Evolutionary conservation across 176 grass and related monocot species (phyloP).

Genomic region (Lolium perenne): DNA sequence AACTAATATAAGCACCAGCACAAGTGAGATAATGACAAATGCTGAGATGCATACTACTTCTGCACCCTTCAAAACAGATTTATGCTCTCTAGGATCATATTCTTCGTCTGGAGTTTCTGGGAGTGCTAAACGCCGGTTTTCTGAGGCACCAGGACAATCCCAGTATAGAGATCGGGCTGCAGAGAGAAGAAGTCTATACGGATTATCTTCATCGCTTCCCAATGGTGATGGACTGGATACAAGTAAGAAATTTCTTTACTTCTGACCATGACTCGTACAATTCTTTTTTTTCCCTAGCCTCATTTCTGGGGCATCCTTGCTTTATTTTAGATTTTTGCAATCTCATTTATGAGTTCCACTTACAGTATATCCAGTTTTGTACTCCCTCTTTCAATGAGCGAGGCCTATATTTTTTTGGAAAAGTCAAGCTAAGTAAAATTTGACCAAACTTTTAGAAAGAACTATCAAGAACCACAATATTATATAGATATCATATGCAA

Average conservation of each 20-base stretch:
- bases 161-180: conserved; percentile 96
- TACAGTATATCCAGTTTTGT: not conserved
- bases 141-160: conserved; percentile 74
- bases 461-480: no score
- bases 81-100: conserved; percentile 67
- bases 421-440: no score
- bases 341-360: conserved; percentile 16
- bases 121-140: conserved; percentile 89
- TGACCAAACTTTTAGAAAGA: no score
- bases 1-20: conserved; percentile 36
- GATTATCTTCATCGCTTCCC: conserved; percentile 65
- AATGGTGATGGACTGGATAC: conserved; percentile 60
- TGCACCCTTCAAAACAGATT: conserved; percentile 80
- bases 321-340: conserved; percentile 10
- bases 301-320: conserved; percentile 12
- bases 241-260: conserved; percentile 68
- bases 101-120: conserved; percentile 56
- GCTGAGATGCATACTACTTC: conserved; percentile 36
- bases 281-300: not conserved
- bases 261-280: conserved; percentile 1
- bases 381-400: no score
- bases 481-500: no score
- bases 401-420: no score
- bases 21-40: conserved; percentile 38
- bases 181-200: conserved; percentile 90